Evolutionary conservation across 1,139 yeast species (phyloP).

Genomic region (Suhomyces anneliseae): DNA sequence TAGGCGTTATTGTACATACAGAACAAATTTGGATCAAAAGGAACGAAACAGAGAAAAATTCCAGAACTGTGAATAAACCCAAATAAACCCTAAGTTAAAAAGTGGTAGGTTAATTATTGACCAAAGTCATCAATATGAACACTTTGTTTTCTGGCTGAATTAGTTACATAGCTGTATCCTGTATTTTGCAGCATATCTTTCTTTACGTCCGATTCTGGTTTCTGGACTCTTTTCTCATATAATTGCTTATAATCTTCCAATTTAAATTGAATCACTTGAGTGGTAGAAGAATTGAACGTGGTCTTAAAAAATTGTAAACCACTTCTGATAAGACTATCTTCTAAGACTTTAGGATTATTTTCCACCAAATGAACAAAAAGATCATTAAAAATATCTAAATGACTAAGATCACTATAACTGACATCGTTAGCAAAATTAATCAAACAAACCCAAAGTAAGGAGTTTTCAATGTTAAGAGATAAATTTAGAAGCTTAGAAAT

Average conservation of each 20-base stretch:
- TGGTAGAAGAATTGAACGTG: conserved; percentile 18
- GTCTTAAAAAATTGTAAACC: conserved; percentile 26
- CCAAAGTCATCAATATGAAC: conserved; percentile 33
- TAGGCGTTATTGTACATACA: no score
- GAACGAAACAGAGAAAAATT: no score
- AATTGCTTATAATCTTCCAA: neutral
- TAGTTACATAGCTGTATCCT: conserved; percentile 6
- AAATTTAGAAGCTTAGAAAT: conserved; percentile 8
- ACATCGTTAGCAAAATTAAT: conserved; percentile 32
- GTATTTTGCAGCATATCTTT: neutral
- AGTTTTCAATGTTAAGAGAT: conserved; percentile 5
- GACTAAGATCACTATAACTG: conserved; percentile 29
- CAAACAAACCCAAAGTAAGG: conserved; percentile 29
- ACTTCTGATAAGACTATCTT: conserved; percentile 24
- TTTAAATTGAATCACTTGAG: neutral
- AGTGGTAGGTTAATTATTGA: neutral
- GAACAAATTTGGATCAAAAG: no score
- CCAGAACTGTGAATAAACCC: no score
- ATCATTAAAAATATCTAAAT: conserved; percentile 20
- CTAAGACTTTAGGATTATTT: conserved; percentile 10
- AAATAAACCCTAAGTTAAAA: no score
- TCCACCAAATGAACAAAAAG: conserved; percentile 21
- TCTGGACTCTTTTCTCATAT: neutral
- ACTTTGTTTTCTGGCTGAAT: conserved; percentile 31
- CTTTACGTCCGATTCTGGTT: neutral